Conservation (phyloP, 495 filamentous ascomycete species). For the Hypoxylon trugodes region DNA sequence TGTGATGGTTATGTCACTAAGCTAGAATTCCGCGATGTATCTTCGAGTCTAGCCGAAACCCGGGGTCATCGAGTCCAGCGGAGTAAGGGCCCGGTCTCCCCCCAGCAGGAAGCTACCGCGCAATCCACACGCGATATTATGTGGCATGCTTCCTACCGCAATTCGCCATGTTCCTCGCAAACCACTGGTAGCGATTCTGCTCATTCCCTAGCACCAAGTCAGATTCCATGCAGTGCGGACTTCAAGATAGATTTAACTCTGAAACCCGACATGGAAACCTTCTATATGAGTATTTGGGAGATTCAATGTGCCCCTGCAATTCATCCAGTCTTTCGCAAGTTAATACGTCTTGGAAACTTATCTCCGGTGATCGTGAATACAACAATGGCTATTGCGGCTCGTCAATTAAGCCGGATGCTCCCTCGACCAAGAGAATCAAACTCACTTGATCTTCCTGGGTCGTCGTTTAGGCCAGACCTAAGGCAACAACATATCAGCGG, state of each 20-base stretch:
- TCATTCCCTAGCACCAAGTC: neutral
- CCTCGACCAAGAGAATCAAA: neutral
- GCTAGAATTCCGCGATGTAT: neutral
- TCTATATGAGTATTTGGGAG: constrained; percentile 1
- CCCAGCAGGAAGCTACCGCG: too few relatives aligned
- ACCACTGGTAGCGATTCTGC: too few relatives aligned
- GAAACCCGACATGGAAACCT: neutral
- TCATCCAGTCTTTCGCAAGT: neutral
- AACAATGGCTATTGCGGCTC: neutral
- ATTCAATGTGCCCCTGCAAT: neutral
- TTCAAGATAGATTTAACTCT: neutral
- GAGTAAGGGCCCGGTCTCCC: too few relatives aligned
- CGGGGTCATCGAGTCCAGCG: neutral
- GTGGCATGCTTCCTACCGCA: too few relatives aligned
- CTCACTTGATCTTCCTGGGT: neutral
- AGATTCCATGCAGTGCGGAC: neutral
- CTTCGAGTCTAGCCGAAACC: neutral
- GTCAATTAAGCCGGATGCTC: constrained; percentile 3
- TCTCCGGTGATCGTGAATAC: neutral
- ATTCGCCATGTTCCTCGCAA: too few relatives aligned
- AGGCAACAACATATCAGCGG: neutral
- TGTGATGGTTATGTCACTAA: neutral
- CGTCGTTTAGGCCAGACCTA: neutral
- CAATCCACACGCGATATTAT: too few relatives aligned
- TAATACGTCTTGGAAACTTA: neutral